Percentiles rank a stretch among this genome's conserved stretches.
Conservation (phyloP, 495 filamentous ascomycete genomes). For the Penicillium salamii region DNA sequence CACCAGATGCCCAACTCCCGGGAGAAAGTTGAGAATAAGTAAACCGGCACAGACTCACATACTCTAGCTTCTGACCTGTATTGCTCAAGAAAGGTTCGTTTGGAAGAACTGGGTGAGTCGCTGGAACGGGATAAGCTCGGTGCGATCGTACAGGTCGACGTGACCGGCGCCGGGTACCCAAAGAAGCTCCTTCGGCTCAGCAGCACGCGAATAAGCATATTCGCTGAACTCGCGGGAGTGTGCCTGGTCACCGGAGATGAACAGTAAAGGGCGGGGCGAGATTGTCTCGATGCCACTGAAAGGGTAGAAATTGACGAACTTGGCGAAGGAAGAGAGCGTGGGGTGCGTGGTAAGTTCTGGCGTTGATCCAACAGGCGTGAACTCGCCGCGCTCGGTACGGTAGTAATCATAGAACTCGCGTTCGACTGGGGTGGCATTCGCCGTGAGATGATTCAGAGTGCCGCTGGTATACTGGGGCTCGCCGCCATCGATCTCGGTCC, state of each 20-base stretch:
- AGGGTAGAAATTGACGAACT: constrained; percentile 29
- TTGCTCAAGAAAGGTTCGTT: too few species aligned
- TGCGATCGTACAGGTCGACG: constrained; percentile 27
- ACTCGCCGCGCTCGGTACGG: constrained; percentile 21
- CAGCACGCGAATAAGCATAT: constrained; percentile 23
- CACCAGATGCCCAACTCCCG: too few species aligned
- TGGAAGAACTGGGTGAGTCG: constrained; percentile 23
- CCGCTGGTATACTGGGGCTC: constrained; percentile 15
- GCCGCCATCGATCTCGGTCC: constrained; percentile 19
- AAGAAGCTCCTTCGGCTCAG: constrained; percentile 26
- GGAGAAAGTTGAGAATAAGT: too few species aligned
- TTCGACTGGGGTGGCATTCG: constrained; percentile 7
- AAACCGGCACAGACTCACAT: too few species aligned
- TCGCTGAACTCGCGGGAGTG: constrained; percentile 27
- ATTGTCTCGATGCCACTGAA: constrained; percentile 25
- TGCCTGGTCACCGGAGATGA: constrained; percentile 26
- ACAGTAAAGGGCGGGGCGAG: constrained; percentile 27
- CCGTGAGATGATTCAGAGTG: constrained; percentile 13
- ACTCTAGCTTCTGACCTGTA: too few species aligned
- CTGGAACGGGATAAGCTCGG: constrained; percentile 23
- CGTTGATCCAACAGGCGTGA: constrained; percentile 14
- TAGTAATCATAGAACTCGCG: constrained; percentile 29
- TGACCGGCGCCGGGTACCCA: constrained; percentile 24
- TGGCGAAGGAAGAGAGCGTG: constrained; percentile 16
- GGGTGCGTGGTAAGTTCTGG: constrained; percentile 20